Evolutionary conservation across 441 rosid species (phyloP).

Genomic region (Daphne laureola): DNA sequence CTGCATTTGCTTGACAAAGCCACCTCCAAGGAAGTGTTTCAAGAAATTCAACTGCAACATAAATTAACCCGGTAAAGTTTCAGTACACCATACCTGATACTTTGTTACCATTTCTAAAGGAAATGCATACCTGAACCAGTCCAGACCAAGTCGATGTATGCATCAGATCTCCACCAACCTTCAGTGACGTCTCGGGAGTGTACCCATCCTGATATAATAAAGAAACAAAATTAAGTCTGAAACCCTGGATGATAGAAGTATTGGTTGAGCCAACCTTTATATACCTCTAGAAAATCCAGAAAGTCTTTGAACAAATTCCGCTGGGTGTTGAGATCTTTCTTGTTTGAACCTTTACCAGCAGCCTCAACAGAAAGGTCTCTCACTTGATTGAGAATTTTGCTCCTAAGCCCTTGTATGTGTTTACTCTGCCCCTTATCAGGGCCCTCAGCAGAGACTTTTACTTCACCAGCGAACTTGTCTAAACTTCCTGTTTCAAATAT

Average conservation of each 20-base stretch:
- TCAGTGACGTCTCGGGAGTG: constrained; percentile 54
- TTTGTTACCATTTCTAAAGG: background rate
- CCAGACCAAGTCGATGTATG: constrained; percentile 67
- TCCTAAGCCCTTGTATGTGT: constrained; percentile 61
- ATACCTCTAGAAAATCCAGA: constrained; percentile 75
- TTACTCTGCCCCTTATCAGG: constrained; percentile 42
- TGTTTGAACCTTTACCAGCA: constrained; percentile 87
- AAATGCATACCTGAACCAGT: constrained; percentile 57
- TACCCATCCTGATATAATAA: constrained; percentile 41
- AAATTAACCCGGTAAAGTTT: background rate
- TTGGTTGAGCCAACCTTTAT: background rate
- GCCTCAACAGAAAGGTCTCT: constrained; percentile 80
- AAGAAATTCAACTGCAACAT: constrained; percentile 64
- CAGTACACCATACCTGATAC: constrained; percentile 4
- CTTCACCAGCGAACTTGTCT: constrained; percentile 55
- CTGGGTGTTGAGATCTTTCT: constrained; percentile 87
- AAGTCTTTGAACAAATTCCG: constrained; percentile 77
- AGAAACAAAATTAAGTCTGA: background rate
- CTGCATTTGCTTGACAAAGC: constrained; percentile 96
- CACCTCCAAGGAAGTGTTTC: constrained; percentile 88
- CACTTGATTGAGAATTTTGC: constrained; percentile 63
- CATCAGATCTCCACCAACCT: constrained; percentile 61
- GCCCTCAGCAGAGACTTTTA: constrained; percentile 33
- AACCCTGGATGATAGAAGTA: constrained; percentile 5
- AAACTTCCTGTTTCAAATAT: constrained; percentile 68